Conservation (phyloP, 495 filamentous ascomycete species). For the Penicillium cosmopolitanum region DNA sequence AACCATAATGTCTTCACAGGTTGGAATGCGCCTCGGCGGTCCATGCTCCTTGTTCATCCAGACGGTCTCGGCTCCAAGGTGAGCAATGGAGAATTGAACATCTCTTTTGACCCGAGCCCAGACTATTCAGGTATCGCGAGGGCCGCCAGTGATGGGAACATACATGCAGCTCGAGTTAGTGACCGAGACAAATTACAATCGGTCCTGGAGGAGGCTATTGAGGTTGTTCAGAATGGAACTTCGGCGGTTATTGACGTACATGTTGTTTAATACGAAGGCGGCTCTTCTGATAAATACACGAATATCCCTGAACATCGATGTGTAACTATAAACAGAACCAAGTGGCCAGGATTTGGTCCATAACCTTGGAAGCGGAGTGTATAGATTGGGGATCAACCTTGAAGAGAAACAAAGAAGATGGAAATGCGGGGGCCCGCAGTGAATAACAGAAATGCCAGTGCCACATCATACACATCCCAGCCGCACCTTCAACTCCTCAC, state of each 20-base stretch:
- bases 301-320: neutral
- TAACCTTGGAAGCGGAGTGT: neutral
- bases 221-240: neutral
- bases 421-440: no score
- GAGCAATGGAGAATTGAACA: slow-evolving; percentile 85
- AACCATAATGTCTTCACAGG: neutral
- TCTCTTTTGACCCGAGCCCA: slow-evolving; percentile 81
- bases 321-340: neutral
- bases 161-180: slow-evolving; percentile 65
- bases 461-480: no score
- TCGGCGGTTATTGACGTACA: neutral
- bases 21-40: slow-evolving; percentile 83
- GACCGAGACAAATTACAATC: neutral
- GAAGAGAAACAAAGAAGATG: no score
- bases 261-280: neutral
- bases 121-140: slow-evolving; percentile 93
- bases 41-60: slow-evolving; percentile 79
- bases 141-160: slow-evolving; percentile 78
- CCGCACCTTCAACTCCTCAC: no score
- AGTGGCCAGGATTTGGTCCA: neutral
- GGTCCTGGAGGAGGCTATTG: slow-evolving; percentile 2
- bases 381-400: neutral
- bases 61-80: slow-evolving; percentile 76
- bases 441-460: no score
- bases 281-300: no score